A percentile compares a stretch with the other conserved stretches of the same genome.
Evolutionary conservation across 345 rosid species (phyloP).

Genomic region (Gossypium anomalum): DNA sequence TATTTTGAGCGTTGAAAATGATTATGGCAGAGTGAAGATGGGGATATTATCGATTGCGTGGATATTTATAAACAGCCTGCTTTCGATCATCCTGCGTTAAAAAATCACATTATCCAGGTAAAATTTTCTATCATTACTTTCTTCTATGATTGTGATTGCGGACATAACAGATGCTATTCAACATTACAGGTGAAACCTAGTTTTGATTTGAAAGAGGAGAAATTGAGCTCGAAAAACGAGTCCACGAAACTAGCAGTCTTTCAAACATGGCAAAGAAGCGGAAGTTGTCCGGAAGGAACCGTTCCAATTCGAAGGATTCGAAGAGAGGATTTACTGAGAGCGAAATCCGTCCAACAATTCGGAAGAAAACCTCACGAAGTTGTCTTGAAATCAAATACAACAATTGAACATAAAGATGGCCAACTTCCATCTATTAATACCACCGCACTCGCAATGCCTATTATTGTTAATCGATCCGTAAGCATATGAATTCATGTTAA

Average conservation of each 20-base stretch:
- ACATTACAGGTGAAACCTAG: constrained; percentile 43
- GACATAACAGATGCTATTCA: not conserved
- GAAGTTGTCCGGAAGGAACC: constrained; percentile 42
- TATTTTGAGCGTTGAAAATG: not conserved
- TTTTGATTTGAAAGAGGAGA: constrained; percentile 1
- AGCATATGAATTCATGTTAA: not conserved
- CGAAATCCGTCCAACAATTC: not conserved
- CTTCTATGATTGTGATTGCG: not conserved
- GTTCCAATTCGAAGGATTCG: constrained; percentile 43
- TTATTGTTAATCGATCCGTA: constrained; percentile 30
- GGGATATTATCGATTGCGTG: constrained; percentile 51
- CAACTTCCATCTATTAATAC: not conserved
- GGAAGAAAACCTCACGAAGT: not conserved
- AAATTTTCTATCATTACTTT: not conserved
- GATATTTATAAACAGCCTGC: constrained; percentile 51
- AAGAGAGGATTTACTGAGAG: constrained; percentile 35
- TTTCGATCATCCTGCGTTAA: constrained; percentile 42
- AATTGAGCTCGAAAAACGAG: not conserved
- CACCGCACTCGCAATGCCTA: not conserved
- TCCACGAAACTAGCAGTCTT: constrained; percentile 10
- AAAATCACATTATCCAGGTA: constrained; percentile 45
- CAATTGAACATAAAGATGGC: not conserved
- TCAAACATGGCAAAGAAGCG: constrained; percentile 46
- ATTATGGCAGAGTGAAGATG: constrained; percentile 43
- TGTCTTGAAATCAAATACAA: not conserved